Evolutionary conservation across 345 rosid species (phyloP).

Genomic region (Gossypium rotundifolium): DNA sequence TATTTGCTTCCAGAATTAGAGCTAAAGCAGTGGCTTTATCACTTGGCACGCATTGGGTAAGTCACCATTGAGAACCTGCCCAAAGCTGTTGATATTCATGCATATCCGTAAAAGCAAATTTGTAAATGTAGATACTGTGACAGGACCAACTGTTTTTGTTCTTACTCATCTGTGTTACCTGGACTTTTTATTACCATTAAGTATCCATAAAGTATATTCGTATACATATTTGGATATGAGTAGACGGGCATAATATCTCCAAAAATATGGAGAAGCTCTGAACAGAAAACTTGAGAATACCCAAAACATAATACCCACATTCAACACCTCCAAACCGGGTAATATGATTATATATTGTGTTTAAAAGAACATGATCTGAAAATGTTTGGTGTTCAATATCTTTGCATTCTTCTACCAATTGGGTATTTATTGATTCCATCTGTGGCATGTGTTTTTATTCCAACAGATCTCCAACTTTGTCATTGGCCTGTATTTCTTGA

Average conservation of each 20-base stretch:
- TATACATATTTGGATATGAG: background rate
- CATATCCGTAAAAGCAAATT: background rate
- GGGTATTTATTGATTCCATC: background rate
- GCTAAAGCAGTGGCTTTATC: conserved; percentile 96
- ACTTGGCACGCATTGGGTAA: conserved; percentile 96
- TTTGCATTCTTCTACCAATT: background rate
- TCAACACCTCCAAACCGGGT: background rate
- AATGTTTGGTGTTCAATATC: background rate
- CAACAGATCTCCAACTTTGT: conserved; percentile 83
- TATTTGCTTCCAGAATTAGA: conserved; percentile 93
- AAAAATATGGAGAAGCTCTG: background rate
- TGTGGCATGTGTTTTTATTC: conserved; percentile 9
- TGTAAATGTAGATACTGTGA: background rate
- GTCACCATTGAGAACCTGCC: conserved; percentile 3
- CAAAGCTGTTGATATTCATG: background rate
- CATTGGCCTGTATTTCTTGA: conserved; percentile 89
- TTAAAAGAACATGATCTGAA: background rate
- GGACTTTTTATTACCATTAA: background rate
- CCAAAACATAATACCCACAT: background rate
- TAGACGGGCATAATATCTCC: background rate
- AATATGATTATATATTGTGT: background rate
- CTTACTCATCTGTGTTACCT: background rate
- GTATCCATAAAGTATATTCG: background rate
- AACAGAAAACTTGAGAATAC: background rate
- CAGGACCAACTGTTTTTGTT: background rate